A percentile compares a stretch with the other conserved stretches of the same genome.
Conservation (phyloP, 2,329 filamentous ascomycete genomes). For the Didymella pinodella region DNA sequence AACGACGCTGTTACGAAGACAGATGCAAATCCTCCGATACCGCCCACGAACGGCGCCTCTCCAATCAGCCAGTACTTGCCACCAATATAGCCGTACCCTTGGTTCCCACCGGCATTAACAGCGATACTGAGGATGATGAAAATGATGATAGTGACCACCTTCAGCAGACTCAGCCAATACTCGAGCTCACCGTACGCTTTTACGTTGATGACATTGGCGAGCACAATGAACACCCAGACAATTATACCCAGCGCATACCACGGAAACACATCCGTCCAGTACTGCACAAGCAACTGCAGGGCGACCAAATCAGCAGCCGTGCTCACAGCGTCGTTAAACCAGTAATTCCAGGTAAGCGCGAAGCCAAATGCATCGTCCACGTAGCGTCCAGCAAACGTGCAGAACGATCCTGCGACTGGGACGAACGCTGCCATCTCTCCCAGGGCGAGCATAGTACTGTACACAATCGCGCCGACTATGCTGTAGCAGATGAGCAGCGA, state of each 20-base stretch:
- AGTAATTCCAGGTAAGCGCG: constrained; percentile 45
- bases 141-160: constrained; percentile 46
- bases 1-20: constrained; percentile 80
- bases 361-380: constrained; percentile 68
- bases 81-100: constrained; percentile 52
- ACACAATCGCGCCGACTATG: constrained; percentile 44
- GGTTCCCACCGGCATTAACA: constrained; percentile 40
- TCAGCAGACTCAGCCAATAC: constrained; percentile 47
- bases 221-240: constrained; percentile 44
- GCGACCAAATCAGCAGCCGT: constrained; percentile 48
- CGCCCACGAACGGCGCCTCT: constrained; percentile 57
- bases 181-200: constrained; percentile 49
- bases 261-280: constrained; percentile 49
- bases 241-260: constrained; percentile 43
- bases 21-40: constrained; percentile 65
- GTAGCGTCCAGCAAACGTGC: constrained; percentile 49
- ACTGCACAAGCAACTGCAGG: constrained; percentile 45
- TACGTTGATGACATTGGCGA: constrained; percentile 50
- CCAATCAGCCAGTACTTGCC: constrained; percentile 74
- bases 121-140: constrained; percentile 47
- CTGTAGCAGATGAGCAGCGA: constrained; percentile 49
- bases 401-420: constrained; percentile 45
- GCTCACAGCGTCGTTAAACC: constrained; percentile 43
- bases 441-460: constrained; percentile 48
- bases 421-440: constrained; percentile 52